phyloP scores from a whole-genome alignment of 2,329 filamentous ascomycete genomes.

The Arthrobotrys conoides region DNA sequence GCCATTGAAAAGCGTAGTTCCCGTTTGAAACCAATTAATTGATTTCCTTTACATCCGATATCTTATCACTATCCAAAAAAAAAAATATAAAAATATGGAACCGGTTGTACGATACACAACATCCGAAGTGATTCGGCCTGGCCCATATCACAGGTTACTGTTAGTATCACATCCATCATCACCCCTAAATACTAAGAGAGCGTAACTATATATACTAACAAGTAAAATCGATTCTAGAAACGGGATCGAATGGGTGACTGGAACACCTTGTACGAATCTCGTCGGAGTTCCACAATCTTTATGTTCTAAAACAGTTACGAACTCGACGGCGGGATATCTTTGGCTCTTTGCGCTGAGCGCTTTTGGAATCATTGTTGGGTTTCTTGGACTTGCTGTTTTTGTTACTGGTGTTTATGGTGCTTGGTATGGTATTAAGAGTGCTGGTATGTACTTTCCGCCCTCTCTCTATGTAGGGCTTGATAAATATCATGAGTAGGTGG shows the following conservation, averaged over 20 bases:
- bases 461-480: background rate
- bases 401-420: slow-evolving; percentile 6
- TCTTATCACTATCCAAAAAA: background rate
- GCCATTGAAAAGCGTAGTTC: background rate
- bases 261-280: slow-evolving; percentile 15
- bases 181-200: background rate
- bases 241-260: slow-evolving; percentile 20
- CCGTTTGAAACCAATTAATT: background rate
- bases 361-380: slow-evolving; percentile 20
- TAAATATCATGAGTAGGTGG: background rate
- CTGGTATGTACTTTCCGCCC: background rate
- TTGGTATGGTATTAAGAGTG: slow-evolving; percentile 22
- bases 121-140: slow-evolving; percentile 16
- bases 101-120: slow-evolving; percentile 21
- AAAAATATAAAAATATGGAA: slow-evolving; percentile 2
- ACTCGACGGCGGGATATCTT: background rate
- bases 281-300: slow-evolving; percentile 17
- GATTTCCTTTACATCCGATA: background rate
- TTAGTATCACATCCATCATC: slow-evolving; percentile 5
- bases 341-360: slow-evolving; percentile 21
- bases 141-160: slow-evolving; percentile 15
- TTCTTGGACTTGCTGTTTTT: slow-evolving; percentile 12
- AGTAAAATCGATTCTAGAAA: background rate
- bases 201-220: background rate
- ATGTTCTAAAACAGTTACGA: slow-evolving; percentile 13